phyloP scores from a whole-genome alignment of 345 rosid genomes.

The Brassica cretica region DNA sequence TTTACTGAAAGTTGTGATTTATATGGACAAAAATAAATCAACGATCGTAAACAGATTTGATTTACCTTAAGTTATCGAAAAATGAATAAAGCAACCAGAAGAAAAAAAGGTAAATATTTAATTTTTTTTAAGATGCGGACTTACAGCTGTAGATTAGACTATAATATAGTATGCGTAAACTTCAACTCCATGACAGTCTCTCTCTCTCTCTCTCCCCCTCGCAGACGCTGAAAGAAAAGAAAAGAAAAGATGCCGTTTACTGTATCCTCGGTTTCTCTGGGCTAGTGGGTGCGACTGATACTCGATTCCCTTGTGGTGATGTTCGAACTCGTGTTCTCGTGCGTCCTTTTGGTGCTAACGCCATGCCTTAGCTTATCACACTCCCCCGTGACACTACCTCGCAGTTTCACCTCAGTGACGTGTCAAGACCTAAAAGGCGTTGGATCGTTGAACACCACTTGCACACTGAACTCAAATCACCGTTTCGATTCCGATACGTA shows the following conservation, averaged over 20 bases:
- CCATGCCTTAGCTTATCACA: conserved; percentile 45
- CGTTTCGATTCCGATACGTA: conserved; percentile 58
- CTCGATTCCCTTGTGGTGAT: conserved; percentile 38
- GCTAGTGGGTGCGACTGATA: conserved; percentile 19
- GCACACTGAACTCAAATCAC: conserved; percentile 74
- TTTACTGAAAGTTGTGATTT: too few species aligned
- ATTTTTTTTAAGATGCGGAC: background rate
- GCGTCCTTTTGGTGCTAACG: conserved; percentile 48
- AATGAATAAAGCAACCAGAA: background rate
- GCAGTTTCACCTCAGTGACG: conserved; percentile 29
- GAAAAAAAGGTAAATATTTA: background rate
- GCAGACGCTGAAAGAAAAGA: conserved; percentile 9
- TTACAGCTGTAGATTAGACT: conserved; percentile 37
- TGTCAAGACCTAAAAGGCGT: conserved; percentile 84
- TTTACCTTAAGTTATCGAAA: background rate
- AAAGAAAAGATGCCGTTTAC: conserved; percentile 20
- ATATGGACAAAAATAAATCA: background rate
- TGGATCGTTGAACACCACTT: conserved; percentile 84
- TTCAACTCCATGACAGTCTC: conserved; percentile 39
- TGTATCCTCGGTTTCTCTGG: conserved; percentile 14
- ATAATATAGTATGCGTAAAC: conserved; percentile 29
- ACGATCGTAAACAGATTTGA: background rate
- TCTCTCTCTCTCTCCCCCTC: conserved; percentile 16
- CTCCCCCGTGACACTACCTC: conserved; percentile 33
- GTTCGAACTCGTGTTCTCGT: conserved; percentile 49